Base-by-base conservation (phyloP, 2,329 filamentous ascomycete genomes). In the Fusarium miscanthi region DNA sequence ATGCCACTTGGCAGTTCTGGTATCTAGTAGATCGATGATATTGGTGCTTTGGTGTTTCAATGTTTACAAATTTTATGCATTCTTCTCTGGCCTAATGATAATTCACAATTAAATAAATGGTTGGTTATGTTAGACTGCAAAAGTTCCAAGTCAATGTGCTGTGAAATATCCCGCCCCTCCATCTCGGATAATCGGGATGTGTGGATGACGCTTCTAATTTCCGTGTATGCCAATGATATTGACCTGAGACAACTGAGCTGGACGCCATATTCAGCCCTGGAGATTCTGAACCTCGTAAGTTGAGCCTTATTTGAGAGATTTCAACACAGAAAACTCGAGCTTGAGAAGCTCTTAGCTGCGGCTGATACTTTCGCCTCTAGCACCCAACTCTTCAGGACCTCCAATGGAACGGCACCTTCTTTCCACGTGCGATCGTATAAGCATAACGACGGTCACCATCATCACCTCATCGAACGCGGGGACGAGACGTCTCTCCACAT, bases 151-250 rank as follows among this genome's bases (percentile, higher is more conserved):
- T 14, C 31, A 31, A 61, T 35, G 27, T 66, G 25, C 35, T 59
- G 57, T 70, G 45, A 48, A 48, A 57, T 23, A 51, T 70, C 40
- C 66, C 70, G 66, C 23, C 61, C 66, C 70, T 70, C 70, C 53
- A 59, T 54, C 42, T 60, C 25, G 45, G 53, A 43, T 63, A 14
- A 54, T 43, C 66, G 61, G 65, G 58, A 59, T 21, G 21, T 49
- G 35, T 40, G 31, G 37, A 41, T 63, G 58, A 59, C 35, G 52
- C 40, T 49, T 51, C 25, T 23, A 43, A 45, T 38, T 27, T 37
- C 23, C 31, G 16, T 23, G 8, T 13, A 30, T 66, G 14, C 42
- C 69, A 73, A 59, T 62, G 25, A 59, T 35, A 42, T 31, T 8
- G n/a, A 38, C 10, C 11, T 23, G 27, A 23, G 12, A 12, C 38